A percentile compares a stretch with the other conserved stretches of the same genome.
These are phyloP conservation scores for Phalaenopsis hybrid DNA, from an alignment of 116 monocot genomes.

Conservation along the genomic window DNA sequence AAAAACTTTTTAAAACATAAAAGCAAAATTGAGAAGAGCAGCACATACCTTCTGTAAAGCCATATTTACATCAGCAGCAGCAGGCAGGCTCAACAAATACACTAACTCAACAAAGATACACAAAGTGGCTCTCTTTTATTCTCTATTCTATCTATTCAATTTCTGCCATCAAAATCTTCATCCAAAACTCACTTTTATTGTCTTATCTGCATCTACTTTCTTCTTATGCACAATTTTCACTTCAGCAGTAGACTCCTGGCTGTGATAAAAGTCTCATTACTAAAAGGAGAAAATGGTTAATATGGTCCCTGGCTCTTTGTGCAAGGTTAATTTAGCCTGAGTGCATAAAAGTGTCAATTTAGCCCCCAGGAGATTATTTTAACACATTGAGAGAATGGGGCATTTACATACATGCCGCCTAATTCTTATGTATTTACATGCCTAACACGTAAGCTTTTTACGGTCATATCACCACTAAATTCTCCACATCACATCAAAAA, in stretches of 20 bases:
- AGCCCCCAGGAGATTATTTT: too few relatives aligned
- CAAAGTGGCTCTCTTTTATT: not conserved
- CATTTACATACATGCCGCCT: too few relatives aligned
- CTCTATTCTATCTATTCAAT: not conserved
- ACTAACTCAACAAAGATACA: not conserved
- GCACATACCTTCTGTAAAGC: not conserved
- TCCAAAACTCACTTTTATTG: not conserved
- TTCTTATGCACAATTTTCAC: not conserved
- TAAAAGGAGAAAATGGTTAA: too few relatives aligned
- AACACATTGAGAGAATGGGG: too few relatives aligned
- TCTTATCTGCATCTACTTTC: not conserved
- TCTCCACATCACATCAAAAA: too few relatives aligned
- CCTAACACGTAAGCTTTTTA: too few relatives aligned
- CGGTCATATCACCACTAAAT: too few relatives aligned
- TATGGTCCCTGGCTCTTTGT: too few relatives aligned
- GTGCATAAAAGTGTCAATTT: too few relatives aligned
- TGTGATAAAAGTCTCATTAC: too few relatives aligned
- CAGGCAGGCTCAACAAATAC: not conserved
- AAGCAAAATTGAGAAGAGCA: not conserved
- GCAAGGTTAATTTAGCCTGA: too few relatives aligned
- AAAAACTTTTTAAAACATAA: not conserved
- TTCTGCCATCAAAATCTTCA: not conserved
- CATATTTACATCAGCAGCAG: not conserved
- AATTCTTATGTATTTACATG: too few relatives aligned
- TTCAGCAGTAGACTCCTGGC: not conserved